Evolutionary conservation across 345 rosid genomes (phyloP).

Genomic region (Citrus maxima): DNA sequence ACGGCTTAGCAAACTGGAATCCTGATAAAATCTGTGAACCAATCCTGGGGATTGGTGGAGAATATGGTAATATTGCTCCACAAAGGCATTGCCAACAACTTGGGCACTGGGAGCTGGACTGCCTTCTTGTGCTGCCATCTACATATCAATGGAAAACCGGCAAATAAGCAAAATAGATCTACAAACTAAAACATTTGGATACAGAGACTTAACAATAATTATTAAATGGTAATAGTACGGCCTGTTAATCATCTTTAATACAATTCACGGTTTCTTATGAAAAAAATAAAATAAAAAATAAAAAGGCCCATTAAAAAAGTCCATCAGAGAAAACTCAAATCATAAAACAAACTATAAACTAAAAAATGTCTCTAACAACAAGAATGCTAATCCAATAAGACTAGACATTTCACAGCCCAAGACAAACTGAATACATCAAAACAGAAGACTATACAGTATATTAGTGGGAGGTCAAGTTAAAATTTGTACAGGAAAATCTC

Average conservation of each 20-base stretch:
- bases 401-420: background rate
- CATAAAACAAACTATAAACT: background rate
- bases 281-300: too few species aligned
- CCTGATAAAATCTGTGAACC: slow-evolving; percentile 68
- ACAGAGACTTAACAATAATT: background rate
- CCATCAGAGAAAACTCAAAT: background rate
- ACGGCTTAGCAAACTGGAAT: slow-evolving; percentile 58
- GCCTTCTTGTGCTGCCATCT: slow-evolving; percentile 66
- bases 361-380: background rate
- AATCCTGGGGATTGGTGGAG: slow-evolving; percentile 58
- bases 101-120: slow-evolving; percentile 39
- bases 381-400: background rate
- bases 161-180: background rate
- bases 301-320: background rate
- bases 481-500: background rate
- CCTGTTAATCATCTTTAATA: too few species aligned
- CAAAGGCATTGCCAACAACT: slow-evolving; percentile 68
- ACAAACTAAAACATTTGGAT: background rate
- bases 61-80: slow-evolving; percentile 63
- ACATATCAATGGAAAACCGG: background rate
- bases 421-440: background rate
- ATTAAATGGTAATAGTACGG: background rate
- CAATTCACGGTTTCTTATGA: too few species aligned
- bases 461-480: background rate
- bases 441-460: background rate